Conservation (phyloP, 116 monocot genomes). For the Iris pallida region DNA sequence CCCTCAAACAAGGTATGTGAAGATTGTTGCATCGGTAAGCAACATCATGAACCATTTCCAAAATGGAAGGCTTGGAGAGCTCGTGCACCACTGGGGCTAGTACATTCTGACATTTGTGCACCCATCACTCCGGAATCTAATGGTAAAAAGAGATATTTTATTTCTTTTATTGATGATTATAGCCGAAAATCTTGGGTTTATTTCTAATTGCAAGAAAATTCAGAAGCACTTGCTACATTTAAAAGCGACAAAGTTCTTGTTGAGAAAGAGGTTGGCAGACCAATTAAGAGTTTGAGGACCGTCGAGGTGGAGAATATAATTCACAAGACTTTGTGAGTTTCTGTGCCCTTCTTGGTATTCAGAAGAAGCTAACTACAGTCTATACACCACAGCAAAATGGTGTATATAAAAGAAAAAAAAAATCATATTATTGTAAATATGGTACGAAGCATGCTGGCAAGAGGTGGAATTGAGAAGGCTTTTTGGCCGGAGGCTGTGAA, state of each 20-base stretch:
- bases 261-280: background rate
- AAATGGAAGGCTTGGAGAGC: background rate
- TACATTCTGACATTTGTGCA: background rate
- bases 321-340: background rate
- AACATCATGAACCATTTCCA: background rate
- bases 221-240: background rate
- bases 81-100: background rate
- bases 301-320: background rate
- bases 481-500: slow-evolving; percentile 1
- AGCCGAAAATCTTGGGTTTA: background rate
- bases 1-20: background rate
- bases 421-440: background rate
- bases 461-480: background rate
- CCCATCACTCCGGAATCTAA: background rate
- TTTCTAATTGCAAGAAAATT: background rate
- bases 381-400: background rate
- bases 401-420: background rate
- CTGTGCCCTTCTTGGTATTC: background rate
- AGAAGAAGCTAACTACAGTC: background rate
- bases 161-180: background rate
- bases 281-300: background rate
- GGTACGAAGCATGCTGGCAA: background rate
- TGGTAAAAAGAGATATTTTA: background rate
- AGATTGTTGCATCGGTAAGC: background rate
- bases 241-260: background rate